These are phyloP conservation scores for Yamadazyma nakazawae DNA, from an alignment of 805 yeast genomes.

Conservation along the genomic window DNA sequence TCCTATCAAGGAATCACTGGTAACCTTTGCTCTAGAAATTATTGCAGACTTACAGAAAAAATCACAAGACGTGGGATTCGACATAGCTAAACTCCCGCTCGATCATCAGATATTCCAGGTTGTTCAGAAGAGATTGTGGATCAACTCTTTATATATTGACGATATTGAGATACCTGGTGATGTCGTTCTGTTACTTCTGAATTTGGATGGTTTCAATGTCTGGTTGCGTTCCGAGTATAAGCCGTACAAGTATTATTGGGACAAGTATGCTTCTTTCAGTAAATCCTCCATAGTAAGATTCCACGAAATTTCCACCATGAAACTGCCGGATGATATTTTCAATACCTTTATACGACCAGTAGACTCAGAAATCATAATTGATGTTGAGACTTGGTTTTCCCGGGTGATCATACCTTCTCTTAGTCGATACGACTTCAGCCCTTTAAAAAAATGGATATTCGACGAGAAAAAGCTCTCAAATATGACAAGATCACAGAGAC, in stretches of 20 bases:
- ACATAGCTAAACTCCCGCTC: background rate
- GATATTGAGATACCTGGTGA: constrained; percentile 17
- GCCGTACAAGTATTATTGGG: constrained; percentile 31
- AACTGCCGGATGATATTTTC: constrained; percentile 17
- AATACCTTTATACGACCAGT: constrained; percentile 24
- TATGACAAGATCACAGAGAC: constrained; percentile 11
- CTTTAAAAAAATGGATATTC: constrained; percentile 27
- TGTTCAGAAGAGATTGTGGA: constrained; percentile 17
- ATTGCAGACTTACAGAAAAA: background rate
- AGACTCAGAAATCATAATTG: constrained; percentile 12
- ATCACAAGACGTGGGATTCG: background rate
- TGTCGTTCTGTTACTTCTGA: constrained; percentile 13
- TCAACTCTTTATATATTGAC: constrained; percentile 18
- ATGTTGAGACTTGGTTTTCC: constrained; percentile 22
- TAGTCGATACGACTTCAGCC: constrained; percentile 19
- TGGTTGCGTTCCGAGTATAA: constrained; percentile 28
- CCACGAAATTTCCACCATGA: constrained; percentile 15
- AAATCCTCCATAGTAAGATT: constrained; percentile 8
- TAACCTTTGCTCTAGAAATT: background rate
- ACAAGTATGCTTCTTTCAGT: constrained; percentile 18
- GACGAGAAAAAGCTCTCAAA: background rate
- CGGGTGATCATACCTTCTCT: constrained; percentile 30
- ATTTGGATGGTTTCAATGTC: constrained; percentile 16
- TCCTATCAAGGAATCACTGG: background rate
- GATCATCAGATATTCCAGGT: constrained; percentile 17